phyloP scores from a whole-genome alignment of 306 rosid species.

The Argentina anserina region DNA sequence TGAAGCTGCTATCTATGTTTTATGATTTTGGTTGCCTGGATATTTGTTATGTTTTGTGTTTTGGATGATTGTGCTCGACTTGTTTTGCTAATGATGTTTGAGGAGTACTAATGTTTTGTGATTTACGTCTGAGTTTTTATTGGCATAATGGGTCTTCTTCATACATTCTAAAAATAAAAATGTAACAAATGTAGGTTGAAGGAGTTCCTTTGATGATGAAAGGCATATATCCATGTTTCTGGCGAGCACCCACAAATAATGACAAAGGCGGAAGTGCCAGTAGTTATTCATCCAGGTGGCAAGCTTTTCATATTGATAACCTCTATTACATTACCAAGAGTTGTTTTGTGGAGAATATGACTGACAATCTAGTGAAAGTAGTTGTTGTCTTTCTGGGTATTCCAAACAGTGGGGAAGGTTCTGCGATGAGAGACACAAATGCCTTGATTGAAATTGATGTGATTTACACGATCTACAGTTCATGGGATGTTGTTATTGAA shows the following conservation, averaged over 20 bases:
- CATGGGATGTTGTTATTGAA: conserved; percentile 74
- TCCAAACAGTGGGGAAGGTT: conserved; percentile 32
- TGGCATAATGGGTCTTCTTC: neutral
- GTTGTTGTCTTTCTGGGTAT: conserved; percentile 51
- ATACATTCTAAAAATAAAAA: neutral
- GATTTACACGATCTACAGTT: conserved; percentile 55
- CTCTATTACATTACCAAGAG: conserved; percentile 58
- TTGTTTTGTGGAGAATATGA: conserved; percentile 40
- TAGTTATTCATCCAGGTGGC: conserved; percentile 78
- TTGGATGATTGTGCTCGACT: neutral
- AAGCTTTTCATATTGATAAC: conserved; percentile 59
- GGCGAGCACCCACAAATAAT: conserved; percentile 90
- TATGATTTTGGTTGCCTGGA: neutral
- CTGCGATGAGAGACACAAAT: conserved; percentile 30
- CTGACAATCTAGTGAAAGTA: conserved; percentile 41
- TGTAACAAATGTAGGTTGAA: conserved; percentile 46
- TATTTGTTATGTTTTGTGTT: neutral
- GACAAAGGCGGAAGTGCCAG: conserved; percentile 71
- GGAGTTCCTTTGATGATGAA: conserved; percentile 62
- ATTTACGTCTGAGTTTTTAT: neutral
- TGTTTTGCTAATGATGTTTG: neutral
- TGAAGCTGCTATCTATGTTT: neutral
- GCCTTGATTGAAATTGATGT: conserved; percentile 47
- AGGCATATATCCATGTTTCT: conserved; percentile 80
- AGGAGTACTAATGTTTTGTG: neutral